phyloP scores from a whole-genome alignment of 331 rosid species.

The Dryas integrifolia region DNA sequence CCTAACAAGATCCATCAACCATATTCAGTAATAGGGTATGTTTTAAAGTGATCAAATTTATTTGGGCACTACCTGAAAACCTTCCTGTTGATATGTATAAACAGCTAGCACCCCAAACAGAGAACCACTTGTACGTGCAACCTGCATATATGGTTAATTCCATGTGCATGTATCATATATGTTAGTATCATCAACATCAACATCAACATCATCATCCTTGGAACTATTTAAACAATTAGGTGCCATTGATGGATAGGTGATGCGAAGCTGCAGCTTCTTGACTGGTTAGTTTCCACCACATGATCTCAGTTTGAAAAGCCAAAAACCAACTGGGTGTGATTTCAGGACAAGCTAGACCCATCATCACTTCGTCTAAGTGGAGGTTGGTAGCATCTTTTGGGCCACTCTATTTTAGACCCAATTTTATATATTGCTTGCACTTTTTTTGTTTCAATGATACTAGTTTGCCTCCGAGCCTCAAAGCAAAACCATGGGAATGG shows the following conservation, averaged over 20 bases:
- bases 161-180: too few relatives aligned
- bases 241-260: neutral
- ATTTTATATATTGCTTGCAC: neutral
- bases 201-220: too few relatives aligned
- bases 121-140: too few relatives aligned
- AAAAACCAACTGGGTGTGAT: conserved; percentile 3
- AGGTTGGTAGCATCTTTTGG: conserved; percentile 19
- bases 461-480: conserved; percentile 1
- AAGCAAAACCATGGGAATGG: neutral
- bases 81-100: neutral
- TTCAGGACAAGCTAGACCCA: conserved; percentile 5
- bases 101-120: neutral
- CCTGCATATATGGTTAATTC: too few relatives aligned
- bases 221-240: neutral
- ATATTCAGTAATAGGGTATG: neutral
- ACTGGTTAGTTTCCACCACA: neutral
- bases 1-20: neutral
- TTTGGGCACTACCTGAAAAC: neutral
- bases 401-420: neutral
- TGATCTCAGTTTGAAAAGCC: neutral
- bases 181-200: too few relatives aligned
- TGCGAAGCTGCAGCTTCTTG: neutral
- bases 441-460: conserved; percentile 6
- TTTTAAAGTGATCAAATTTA: too few relatives aligned
- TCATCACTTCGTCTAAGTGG: conserved; percentile 16